Evolutionary conservation across 805 yeast genomes (phyloP), one percentile per base, ranked within the genome.

Genomic region (Lachancea cidri): DNA sequence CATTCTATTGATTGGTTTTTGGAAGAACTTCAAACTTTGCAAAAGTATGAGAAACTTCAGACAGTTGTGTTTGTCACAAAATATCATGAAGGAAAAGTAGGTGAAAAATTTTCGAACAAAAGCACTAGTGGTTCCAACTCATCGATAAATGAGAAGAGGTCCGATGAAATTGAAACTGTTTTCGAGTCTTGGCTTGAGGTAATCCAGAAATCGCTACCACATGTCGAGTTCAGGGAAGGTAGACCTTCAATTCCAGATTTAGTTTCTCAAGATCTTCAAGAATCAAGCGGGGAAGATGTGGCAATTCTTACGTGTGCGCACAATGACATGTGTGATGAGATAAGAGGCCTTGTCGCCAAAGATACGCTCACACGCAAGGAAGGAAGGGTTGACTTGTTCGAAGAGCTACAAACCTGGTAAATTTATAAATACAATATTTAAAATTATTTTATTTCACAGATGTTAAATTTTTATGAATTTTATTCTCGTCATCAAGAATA

Each of bases 351-450:
- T 5, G 72, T 76, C 9, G 59, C 60, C 9, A 51, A 65, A 17
- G 58, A 65, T 44, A 46, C 51, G 17, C 55, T 50, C 15, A 53
- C 57, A 22, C 41, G 58, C 4, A 48, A 44, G 34, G 57, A 54
- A 3, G 66, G 70, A 39, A 62, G 79, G 47, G 66, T 79, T 15
- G 83, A 77, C 39, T 65, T 72, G 46, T 68, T 62, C 48, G 83
- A 78, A 54, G 78, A 76, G 49, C 57, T 77, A 38, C 82, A 79
- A 60, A 70, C 69, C 14, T 78, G 84, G 85, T 70, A 38, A 35
- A 20, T 24, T 24, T n/a, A n/a, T n/a, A n/a, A n/a, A n/a, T n/a
- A n/a, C n/a, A n/a, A n/a, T n/a, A n/a, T n/a, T n/a, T n/a, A n/a
- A n/a, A n/a, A n/a, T n/a, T n/a, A n/a, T n/a, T n/a, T n/a, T n/a